Evolutionary conservation across 2,329 filamentous ascomycete species (phyloP).

Genomic region (Parastagonospora nodorum): DNA sequence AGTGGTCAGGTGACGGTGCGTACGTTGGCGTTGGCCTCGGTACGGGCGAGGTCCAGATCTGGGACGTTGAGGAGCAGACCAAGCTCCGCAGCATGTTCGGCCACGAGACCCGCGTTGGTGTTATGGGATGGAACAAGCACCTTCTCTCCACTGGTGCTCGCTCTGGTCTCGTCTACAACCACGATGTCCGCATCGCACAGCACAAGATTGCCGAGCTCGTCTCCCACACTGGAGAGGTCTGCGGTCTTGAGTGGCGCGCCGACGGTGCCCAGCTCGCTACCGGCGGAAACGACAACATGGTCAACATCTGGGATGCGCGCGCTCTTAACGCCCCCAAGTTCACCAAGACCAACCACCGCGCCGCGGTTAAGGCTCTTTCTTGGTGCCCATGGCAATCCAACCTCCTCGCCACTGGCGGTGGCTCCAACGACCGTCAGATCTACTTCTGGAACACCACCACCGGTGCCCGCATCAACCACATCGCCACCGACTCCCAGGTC

Average conservation of each 20-base stretch:
- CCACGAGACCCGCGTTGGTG: slow-evolving; percentile 93
- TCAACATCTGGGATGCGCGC: slow-evolving; percentile 98
- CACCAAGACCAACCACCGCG: slow-evolving; percentile 99
- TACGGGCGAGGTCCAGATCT: slow-evolving; percentile 97
- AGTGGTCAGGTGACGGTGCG: slow-evolving; percentile 96
- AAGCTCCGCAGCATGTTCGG: slow-evolving; percentile 99
- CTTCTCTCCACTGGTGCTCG: slow-evolving; percentile 92
- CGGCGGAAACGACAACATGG: slow-evolving; percentile 97
- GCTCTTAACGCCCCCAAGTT: slow-evolving; percentile 94
- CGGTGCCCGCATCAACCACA: slow-evolving; percentile 96
- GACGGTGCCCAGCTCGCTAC: slow-evolving; percentile 97
- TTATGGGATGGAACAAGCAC: slow-evolving; percentile 99
- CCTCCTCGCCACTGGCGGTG: slow-evolving; percentile 92
- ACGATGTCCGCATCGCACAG: slow-evolving; percentile 95
- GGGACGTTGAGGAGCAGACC: slow-evolving; percentile 92
- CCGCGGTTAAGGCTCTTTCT: slow-evolving; percentile 94
- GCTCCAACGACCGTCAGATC: slow-evolving; percentile 95
- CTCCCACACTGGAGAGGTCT: slow-evolving; percentile 97
- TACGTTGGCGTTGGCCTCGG: slow-evolving; percentile 96
- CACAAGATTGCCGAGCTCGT: slow-evolving; percentile 98
- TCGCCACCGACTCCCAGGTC: slow-evolving; percentile 97
- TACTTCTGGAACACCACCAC: slow-evolving; percentile 99
- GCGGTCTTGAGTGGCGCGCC: slow-evolving; percentile 95
- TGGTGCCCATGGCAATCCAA: slow-evolving; percentile 99
- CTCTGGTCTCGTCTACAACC: slow-evolving; percentile 95